Conservation (phyloP, 495 filamentous ascomycete genomes). For the Parathielavia hyrcaniae region DNA sequence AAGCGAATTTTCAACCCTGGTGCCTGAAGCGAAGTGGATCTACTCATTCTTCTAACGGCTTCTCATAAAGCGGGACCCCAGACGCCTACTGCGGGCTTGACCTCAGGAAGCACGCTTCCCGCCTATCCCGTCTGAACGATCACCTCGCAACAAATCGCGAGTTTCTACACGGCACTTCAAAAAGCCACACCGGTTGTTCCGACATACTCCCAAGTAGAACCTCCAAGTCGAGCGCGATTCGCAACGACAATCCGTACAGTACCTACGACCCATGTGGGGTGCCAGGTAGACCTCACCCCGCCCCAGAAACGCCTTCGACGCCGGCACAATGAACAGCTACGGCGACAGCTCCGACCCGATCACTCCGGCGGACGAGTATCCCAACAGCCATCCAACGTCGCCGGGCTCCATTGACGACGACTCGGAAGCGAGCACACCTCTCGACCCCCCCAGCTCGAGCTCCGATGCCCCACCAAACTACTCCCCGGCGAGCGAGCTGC, state of each 20-base stretch:
- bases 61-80: not conserved
- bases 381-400: slow-evolving; percentile 36
- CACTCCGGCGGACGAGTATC: slow-evolving; percentile 36
- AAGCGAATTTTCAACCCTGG: not conserved
- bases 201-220: not conserved
- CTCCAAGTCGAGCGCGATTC: not conserved
- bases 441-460: slow-evolving; percentile 37
- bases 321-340: slow-evolving; percentile 32
- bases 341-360: slow-evolving; percentile 30
- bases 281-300: slow-evolving; percentile 10
- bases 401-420: slow-evolving; percentile 39
- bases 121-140: too few relatives aligned
- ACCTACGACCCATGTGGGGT: slow-evolving; percentile 12
- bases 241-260: not conserved
- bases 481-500: slow-evolving; percentile 22
- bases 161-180: not conserved
- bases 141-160: too few relatives aligned
- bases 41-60: not conserved
- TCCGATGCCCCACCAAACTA: slow-evolving; percentile 25
- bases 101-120: too few relatives aligned
- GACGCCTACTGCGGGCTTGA: not conserved
- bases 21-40: not conserved
- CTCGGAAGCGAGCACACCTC: slow-evolving; percentile 44
- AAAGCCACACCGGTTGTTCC: not conserved
- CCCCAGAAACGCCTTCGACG: not conserved